Base-by-base conservation (phyloP, 768 basidiomycete genomes). In the Cytidiella melzeri region DNA sequence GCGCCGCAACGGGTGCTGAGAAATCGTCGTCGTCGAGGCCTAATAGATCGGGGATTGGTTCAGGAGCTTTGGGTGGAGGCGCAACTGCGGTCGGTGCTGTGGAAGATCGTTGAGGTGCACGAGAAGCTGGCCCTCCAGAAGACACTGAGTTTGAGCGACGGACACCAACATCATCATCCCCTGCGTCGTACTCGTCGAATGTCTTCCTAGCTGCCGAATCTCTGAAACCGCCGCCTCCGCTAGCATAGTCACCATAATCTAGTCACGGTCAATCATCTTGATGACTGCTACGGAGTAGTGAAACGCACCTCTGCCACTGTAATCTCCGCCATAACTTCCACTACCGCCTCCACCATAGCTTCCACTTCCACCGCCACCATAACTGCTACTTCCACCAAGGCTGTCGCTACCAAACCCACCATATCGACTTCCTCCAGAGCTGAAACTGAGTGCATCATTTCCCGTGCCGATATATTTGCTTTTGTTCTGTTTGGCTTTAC, bases 111-210 rank as follows among this genome's bases (percentile, higher is more conserved):
- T 74, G 66, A 1, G 67, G 55, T 12, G 67, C 63, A 23, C 64
- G 53, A 18, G 61, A 59, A 10, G 69, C 54, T 15, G 58, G 21
- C 3, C 52, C 51, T 26, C 56, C 64, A 26, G 58, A 57, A 19
- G 68, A 59, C 40, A 73, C 36, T 19, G 71, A 71, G 40, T 69
- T 71, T 52, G 65, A 72, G 45, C 65, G 74, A 53, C 62, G 68
- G 36, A 62, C 66, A n/a, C 53, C 37, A 5, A 50, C 51, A 26
- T 95, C 92, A 52, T 97, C 94, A 51, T 92, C 92, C 1, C 95
- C 95, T 11, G 95, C 96, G 56, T 95, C 89, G 65, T 99, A 99
- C 64, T 97, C 94, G 59, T 98, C 94, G 56, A 81, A 97, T 21
- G 79, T 77, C 48, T 73, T 70, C 13, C 80, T 69, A 36, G 79